Base-by-base conservation (phyloP, 106 monocot genomes). In the Platanthera guangdongensis region DNA sequence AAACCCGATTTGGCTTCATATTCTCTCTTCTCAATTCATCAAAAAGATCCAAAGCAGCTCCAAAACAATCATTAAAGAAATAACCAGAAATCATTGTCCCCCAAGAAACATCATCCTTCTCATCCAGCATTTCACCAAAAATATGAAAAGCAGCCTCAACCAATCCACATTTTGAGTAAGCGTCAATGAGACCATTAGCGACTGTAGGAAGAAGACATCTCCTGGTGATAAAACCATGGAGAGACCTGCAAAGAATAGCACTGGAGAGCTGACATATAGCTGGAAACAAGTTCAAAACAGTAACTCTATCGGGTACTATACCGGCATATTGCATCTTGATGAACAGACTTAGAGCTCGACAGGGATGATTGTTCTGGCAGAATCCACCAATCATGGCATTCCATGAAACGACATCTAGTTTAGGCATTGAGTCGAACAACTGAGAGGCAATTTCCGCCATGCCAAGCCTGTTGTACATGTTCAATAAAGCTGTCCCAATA, bases 71-170 rank as follows among this genome's bases (percentile, higher is more conserved):
- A 72, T 90, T 84, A 8, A 68, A 69, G 7, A 80, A 84, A 63
- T 88, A 93, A 18, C 90, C 93, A 0, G 90, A 87, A 2, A 90
- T 93, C 90, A 93, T 88, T 1, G 88, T 83, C 45, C 77, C 93
- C 93, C 93, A 90, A 14, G 87, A 81, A 72, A 88, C 79, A 74
- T 81, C 88, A 78, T 93, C 87, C 54, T 73, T 86, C 4, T 3
- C 7, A 10, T 9, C 77, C 68, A 7, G 13, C 82, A 88, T 88
- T 55, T 57, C 71, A 72, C 88, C 82, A 74, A 93, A 90, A 69
- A 93, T 16, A 55, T 62, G 73, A 3, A 84, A 80, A 75, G 87
- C 90, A 68, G 63, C 39, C 6, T 50, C 67, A 16, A 82, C 18
- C 18, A 80, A 68, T 28, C 84, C 82, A 57, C 90, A 93, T 73